phyloP scores from a whole-genome alignment of 2,329 filamentous ascomycete genomes.

The Aspergillus spinulosporus region DNA sequence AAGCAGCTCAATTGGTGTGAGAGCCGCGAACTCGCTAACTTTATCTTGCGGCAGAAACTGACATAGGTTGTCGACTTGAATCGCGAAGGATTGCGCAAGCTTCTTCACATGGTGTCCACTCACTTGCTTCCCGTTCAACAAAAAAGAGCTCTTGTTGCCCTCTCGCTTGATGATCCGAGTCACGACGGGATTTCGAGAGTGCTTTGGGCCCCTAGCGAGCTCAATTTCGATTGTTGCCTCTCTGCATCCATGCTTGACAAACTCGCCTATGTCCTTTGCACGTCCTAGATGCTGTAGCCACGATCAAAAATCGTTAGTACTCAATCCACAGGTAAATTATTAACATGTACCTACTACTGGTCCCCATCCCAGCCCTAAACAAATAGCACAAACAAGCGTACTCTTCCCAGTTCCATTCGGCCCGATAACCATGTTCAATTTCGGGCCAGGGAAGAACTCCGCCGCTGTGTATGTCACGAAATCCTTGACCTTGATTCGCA shows the following conservation, averaged over 20 bases:
- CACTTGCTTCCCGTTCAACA: conserved; percentile 66
- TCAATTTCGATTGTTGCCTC: conserved; percentile 88
- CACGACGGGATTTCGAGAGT: conserved; percentile 68
- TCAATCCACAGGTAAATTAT: neutral
- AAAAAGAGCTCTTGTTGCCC: conserved; percentile 78
- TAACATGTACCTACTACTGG: conserved; percentile 53
- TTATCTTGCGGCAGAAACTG: conserved; percentile 96
- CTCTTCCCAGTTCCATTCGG: conserved; percentile 99
- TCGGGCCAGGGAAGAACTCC: conserved; percentile 87
- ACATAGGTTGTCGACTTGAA: conserved; percentile 96
- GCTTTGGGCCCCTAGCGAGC: conserved; percentile 63
- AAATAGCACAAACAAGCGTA: conserved; percentile 94
- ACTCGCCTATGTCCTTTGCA: conserved; percentile 80
- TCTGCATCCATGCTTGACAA: conserved; percentile 83
- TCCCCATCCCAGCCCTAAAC: conserved; percentile 82
- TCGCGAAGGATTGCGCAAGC: conserved; percentile 71
- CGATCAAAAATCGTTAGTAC: neutral
- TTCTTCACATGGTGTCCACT: conserved; percentile 64
- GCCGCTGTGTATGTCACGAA: conserved; percentile 95
- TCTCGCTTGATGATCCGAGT: conserved; percentile 75
- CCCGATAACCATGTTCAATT: conserved; percentile 96
- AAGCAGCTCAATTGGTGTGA: conserved; percentile 78
- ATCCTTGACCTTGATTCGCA: conserved; percentile 79
- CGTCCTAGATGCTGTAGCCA: conserved; percentile 69
- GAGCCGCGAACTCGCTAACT: conserved; percentile 86